Evolutionary conservation across 2,329 filamentous ascomycete species (phyloP).

Genomic region (Venturia pyrina): DNA sequence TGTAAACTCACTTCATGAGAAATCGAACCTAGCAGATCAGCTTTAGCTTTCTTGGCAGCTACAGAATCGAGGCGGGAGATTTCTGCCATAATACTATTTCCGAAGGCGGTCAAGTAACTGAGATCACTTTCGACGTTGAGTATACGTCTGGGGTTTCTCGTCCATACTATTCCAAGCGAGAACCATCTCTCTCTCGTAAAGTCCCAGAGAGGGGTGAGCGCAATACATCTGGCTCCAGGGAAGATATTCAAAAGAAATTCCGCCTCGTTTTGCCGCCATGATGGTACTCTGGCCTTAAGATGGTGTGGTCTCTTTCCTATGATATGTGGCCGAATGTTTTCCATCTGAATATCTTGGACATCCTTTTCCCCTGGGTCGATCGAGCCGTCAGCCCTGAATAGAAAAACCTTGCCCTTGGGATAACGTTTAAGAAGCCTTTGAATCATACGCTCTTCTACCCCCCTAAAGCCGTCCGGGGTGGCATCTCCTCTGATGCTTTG

Average conservation of each 20-base stretch:
- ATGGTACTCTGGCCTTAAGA: neutral
- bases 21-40: conserved; percentile 32
- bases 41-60: conserved; percentile 29
- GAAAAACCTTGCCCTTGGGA: conserved; percentile 19
- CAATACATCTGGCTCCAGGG: neutral
- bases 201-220: conserved; percentile 9
- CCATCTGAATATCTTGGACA: neutral
- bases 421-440: conserved; percentile 16
- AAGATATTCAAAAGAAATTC: neutral
- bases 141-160: conserved; percentile 25
- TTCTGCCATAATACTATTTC: conserved; percentile 47
- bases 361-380: conserved; percentile 14
- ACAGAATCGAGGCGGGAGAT: conserved; percentile 43
- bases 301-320: neutral
- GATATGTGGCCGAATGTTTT: neutral
- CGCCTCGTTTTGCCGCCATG: neutral
- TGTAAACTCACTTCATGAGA: conserved; percentile 24
- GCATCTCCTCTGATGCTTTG: conserved; percentile 3
- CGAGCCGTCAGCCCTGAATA: conserved; percentile 16
- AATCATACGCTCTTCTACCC: conserved; percentile 12
- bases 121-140: conserved; percentile 41
- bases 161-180: conserved; percentile 20
- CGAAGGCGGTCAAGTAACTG: conserved; percentile 42
- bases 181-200: neutral
- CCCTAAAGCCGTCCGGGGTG: neutral